Evolutionary conservation across 345 rosid species (phyloP).

Genomic region (Salix viminalis): DNA sequence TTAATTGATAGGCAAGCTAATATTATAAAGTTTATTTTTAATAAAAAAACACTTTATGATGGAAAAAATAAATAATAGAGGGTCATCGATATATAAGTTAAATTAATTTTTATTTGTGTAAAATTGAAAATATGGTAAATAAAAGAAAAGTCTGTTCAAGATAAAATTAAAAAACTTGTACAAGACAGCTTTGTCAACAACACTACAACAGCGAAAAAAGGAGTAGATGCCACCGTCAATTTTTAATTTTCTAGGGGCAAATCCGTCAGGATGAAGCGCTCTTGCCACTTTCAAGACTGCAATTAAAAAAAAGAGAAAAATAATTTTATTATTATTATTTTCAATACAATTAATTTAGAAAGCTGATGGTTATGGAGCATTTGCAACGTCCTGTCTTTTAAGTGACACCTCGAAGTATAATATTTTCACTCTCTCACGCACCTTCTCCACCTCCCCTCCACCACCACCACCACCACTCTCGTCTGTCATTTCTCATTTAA

Average conservation of each 20-base stretch:
- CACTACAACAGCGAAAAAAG: not conserved
- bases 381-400: conserved; percentile 31
- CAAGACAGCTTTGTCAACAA: not conserved
- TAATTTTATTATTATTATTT: not conserved
- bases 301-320: not conserved
- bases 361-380: conserved; percentile 29
- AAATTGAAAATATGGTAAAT: not conserved
- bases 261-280: conserved; percentile 1
- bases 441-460: conserved; percentile 23
- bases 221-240: conserved; percentile 3
- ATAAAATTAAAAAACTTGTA: not conserved
- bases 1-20: no score
- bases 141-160: not conserved
- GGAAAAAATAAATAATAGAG: no score
- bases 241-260: not conserved
- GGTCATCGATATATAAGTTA: not conserved
- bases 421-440: conserved; percentile 16
- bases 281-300: not conserved
- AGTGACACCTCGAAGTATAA: conserved; percentile 31
- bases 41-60: no score
- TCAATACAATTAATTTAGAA: conserved; percentile 21
- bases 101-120: not conserved
- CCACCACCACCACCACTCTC: conserved; percentile 10
- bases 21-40: no score
- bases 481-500: not conserved